These are phyloP conservation scores for Sphaerulina vaccinii DNA, from an alignment of 2,329 filamentous ascomycete genomes.

Conservation along the genomic window DNA sequence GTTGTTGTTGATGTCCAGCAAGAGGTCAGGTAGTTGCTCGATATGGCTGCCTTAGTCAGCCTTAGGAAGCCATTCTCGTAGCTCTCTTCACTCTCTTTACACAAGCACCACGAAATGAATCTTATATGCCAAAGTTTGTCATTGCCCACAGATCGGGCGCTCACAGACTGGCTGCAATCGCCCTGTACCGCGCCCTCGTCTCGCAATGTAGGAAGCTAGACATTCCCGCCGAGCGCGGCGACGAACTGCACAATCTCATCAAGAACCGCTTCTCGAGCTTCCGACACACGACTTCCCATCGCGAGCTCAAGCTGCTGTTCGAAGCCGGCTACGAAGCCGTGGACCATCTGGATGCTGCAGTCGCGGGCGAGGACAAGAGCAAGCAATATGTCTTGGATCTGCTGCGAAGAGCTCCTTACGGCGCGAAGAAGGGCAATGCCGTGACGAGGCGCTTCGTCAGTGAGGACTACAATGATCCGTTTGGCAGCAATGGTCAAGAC, in stretches of 20 bases:
- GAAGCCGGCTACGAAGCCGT: conserved; percentile 64
- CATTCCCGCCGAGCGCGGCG: conserved; percentile 14
- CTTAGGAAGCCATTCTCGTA: background rate
- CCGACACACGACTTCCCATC: conserved; percentile 55
- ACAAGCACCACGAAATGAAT: conserved; percentile 4
- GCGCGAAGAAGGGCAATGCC: conserved; percentile 13
- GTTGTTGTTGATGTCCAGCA: background rate
- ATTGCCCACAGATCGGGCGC: conserved; percentile 47
- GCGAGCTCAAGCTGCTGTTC: conserved; percentile 62
- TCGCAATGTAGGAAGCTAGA: conserved; percentile 42
- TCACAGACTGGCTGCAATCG: conserved; percentile 61
- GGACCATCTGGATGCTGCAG: conserved; percentile 46
- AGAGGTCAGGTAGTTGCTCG: background rate
- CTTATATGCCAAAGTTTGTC: conserved; percentile 25
- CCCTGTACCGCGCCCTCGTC: conserved; percentile 70
- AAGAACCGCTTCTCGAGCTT: conserved; percentile 64
- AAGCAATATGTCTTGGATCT: conserved; percentile 31
- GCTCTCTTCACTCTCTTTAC: background rate
- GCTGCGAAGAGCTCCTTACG: conserved; percentile 28
- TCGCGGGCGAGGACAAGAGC: conserved; percentile 34
- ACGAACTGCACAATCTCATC: conserved; percentile 56
- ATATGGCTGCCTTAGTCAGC: background rate
- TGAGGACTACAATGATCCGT: conserved; percentile 7
- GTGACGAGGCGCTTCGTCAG: conserved; percentile 3
- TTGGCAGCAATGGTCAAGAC: background rate